These are phyloP conservation scores for Corymbia calophylla DNA, from an alignment of 441 rosid genomes.

Conservation along the genomic window DNA sequence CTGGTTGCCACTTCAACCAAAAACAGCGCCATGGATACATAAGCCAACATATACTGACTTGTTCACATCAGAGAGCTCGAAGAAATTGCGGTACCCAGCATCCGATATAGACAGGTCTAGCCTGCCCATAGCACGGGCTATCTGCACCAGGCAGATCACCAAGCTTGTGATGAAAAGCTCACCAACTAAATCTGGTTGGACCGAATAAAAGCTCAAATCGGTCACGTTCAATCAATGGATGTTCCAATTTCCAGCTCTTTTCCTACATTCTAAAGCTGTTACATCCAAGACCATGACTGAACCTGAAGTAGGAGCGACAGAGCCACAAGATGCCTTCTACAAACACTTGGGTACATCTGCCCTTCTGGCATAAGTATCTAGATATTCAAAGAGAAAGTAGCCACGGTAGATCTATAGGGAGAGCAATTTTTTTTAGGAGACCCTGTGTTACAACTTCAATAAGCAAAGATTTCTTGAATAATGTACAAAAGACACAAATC, in stretches of 20 bases:
- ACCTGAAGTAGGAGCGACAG: background rate
- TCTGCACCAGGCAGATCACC: fast-evolving
- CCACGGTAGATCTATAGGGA: background rate
- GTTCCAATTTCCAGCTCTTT: background rate
- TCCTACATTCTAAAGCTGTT: background rate
- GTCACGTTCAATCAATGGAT: background rate
- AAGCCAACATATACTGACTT: background rate
- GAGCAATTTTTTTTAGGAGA: background rate
- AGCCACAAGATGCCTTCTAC: background rate
- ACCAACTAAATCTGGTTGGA: background rate
- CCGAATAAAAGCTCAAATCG: background rate
- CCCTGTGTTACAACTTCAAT: background rate
- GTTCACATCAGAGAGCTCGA: fast-evolving
- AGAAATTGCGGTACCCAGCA: fast-evolving
- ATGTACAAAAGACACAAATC: background rate
- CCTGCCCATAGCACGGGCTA: background rate
- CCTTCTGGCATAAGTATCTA: background rate
- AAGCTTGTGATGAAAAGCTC: background rate
- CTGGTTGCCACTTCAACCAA: background rate
- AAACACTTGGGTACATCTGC: background rate
- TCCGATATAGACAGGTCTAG: background rate
- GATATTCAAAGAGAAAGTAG: background rate
- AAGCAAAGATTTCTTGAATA: background rate
- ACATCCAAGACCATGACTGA: background rate
- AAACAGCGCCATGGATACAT: background rate